Percentiles rank a stretch among this genome's conserved stretches.
Conservation (phyloP, 1,284 basidiomycete genomes). For the Volvariella volvacea region DNA sequence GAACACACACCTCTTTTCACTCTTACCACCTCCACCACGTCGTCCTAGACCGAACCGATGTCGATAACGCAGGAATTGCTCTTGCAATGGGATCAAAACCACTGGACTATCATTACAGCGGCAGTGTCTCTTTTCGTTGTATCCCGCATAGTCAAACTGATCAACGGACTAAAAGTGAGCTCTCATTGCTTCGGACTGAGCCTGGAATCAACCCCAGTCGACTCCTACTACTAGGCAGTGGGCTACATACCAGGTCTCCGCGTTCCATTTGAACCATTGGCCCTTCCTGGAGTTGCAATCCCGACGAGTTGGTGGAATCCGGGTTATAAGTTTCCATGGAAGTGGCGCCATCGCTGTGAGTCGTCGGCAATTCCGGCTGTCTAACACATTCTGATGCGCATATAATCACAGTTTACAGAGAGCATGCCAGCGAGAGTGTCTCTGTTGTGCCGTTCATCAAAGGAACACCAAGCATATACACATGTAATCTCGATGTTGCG, state of each 20-base stretch:
- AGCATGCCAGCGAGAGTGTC: constrained; percentile 33
- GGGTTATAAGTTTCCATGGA: constrained; percentile 29
- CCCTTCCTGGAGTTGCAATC: constrained; percentile 25
- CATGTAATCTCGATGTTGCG: constrained; percentile 41
- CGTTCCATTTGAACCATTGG: constrained; percentile 33
- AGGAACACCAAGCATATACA: constrained; percentile 33
- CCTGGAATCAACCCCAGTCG: no score
- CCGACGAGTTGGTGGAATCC: constrained; percentile 41
- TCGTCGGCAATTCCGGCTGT: constrained; percentile 1
- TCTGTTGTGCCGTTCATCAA: constrained; percentile 36
- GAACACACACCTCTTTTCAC: no score
- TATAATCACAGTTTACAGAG: constrained; percentile 28
- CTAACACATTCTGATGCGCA: constrained; percentile 2
- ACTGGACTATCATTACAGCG: no score
- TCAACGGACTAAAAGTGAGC: no score
- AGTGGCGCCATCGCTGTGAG: constrained; percentile 26
- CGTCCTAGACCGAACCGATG: no score
- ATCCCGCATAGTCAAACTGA: no score
- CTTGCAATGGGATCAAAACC: no score
- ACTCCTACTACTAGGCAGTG: no score
- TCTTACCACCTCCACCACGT: no score
- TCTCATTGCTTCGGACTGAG: no score
- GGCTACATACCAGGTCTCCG: constrained; percentile 29
- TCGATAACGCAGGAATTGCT: no score
- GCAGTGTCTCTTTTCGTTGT: no score